Evolutionary conservation across 1,284 basidiomycete genomes (phyloP), one percentile per base, ranked within the genome.

Genomic region (Gomphus sp.): DNA sequence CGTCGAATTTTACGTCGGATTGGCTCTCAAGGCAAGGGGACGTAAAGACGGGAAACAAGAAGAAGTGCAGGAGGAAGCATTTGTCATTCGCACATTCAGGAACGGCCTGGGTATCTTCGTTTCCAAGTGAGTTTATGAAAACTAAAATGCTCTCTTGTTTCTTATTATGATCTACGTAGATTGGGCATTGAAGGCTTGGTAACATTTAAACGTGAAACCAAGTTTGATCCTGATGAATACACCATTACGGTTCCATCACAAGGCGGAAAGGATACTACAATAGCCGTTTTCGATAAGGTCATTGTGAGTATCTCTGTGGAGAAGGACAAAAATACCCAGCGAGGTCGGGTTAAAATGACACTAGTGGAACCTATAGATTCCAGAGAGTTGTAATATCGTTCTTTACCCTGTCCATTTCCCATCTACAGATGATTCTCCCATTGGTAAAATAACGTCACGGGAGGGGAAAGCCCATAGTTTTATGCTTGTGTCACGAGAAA

Each of bases 61-160:
- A n/a, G 73, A 70, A 50, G 85, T 88, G 9, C 73, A 72, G 4
- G 93, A 96, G 67, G 92, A 97, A 41, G 96, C 96, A 1, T 99
- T 94, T 69, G 93, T 99, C 25, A 97, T 99, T 63, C 77, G 95
- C 57, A 87, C 90, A 1, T 99, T 99, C 74, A 80, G 91, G 62
- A 99, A 99, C 71, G 97, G 97, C 0, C 71, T 99, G 9, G 91
- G 93, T 9, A 96, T 99, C 14, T 99, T 97, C 67, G 94, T 99
- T 43, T 91, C 87, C 55, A 86, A 89, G 93, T 98, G 67, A 69
- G 89, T 79, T 4, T 41, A 54, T 37, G 22, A 41, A 49, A 43
- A 56, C 14, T 5, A 28, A 7, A 31, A 28, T 44, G 14, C 33
- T 58, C 39, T 47, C 12, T 25, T 25, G 22, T 25, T 47, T 10